A percentile compares a stretch with the other conserved stretches of the same genome.
Evolutionary conservation across 805 yeast species (phyloP).

Genomic region (Saccharomyces jurei): DNA sequence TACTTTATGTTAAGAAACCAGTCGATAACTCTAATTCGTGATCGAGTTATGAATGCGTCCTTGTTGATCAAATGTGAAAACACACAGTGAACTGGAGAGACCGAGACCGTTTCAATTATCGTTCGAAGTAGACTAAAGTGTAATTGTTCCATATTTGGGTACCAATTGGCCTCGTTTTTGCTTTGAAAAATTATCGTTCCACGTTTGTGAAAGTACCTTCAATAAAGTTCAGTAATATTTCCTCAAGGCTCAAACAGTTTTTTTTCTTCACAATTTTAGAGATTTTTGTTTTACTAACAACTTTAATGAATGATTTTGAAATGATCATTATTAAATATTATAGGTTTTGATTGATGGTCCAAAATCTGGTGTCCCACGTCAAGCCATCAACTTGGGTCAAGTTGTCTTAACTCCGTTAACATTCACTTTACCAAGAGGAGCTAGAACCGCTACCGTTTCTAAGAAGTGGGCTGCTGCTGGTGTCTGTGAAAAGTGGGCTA

Average conservation of each 20-base stretch:
- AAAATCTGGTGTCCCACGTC: slow-evolving; percentile 79
- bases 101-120: neutral
- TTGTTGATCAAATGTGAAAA: neutral
- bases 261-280: neutral
- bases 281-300: slow-evolving; percentile 3
- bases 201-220: neutral
- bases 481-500: slow-evolving; percentile 82
- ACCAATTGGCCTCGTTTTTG: neutral
- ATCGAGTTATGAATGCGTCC: neutral
- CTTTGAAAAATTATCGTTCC: neutral
- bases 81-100: neutral
- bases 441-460: slow-evolving; percentile 74
- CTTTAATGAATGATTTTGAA: neutral
- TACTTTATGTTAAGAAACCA: neutral
- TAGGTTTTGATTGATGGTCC: slow-evolving; percentile 96
- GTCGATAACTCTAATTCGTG: neutral
- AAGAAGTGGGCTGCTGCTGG: slow-evolving; percentile 93
- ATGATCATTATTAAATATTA: slow-evolving; percentile 6
- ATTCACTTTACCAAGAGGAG: slow-evolving; percentile 88
- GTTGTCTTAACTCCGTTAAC: slow-evolving; percentile 91
- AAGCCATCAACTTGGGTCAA: slow-evolving; percentile 78
- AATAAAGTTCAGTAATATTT: neutral
- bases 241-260: neutral
- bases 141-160: too few species aligned
- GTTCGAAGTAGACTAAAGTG: too few species aligned